A percentile compares a stretch with the other conserved stretches of the same genome.
Conservation (phyloP, 805 yeast genomes). For the Tanozyma kutaoensis region DNA sequence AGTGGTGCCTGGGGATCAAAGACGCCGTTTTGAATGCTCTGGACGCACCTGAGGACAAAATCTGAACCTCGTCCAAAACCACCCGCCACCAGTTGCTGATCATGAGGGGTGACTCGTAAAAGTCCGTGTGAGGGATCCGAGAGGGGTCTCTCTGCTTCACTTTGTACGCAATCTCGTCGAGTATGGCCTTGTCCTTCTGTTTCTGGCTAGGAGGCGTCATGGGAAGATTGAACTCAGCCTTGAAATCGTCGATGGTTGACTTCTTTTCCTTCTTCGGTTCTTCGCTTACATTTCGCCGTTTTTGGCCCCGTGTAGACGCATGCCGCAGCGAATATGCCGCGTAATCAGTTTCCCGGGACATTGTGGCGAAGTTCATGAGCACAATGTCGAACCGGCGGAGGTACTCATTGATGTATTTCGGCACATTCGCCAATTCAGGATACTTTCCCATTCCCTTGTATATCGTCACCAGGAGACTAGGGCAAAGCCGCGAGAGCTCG, state of each 20-base stretch:
- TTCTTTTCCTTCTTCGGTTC: slow-evolving; percentile 2
- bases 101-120: slow-evolving; percentile 69
- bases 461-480: slow-evolving; percentile 43
- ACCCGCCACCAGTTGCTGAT: slow-evolving; percentile 81
- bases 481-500: slow-evolving; percentile 50
- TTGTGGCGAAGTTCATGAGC: slow-evolving; percentile 60
- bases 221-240: not conserved
- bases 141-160: slow-evolving; percentile 3
- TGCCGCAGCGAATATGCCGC: slow-evolving; percentile 57
- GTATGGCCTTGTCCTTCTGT: not conserved
- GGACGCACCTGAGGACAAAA: slow-evolving; percentile 64
- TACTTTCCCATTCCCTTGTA: slow-evolving; percentile 42
- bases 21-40: slow-evolving; percentile 67
- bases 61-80: slow-evolving; percentile 87
- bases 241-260: not conserved
- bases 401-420: slow-evolving; percentile 34
- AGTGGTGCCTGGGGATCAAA: slow-evolving; percentile 69
- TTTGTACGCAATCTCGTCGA: slow-evolving; percentile 3
- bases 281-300: slow-evolving; percentile 3
- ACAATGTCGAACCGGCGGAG: slow-evolving; percentile 62
- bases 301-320: slow-evolving; percentile 27
- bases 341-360: slow-evolving; percentile 65
- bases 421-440: slow-evolving; percentile 14
- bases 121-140: slow-evolving; percentile 5
- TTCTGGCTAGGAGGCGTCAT: not conserved